Evolutionary conservation across 768 basidiomycete genomes (phyloP).

Genomic region (Leccinum incarnatum): DNA sequence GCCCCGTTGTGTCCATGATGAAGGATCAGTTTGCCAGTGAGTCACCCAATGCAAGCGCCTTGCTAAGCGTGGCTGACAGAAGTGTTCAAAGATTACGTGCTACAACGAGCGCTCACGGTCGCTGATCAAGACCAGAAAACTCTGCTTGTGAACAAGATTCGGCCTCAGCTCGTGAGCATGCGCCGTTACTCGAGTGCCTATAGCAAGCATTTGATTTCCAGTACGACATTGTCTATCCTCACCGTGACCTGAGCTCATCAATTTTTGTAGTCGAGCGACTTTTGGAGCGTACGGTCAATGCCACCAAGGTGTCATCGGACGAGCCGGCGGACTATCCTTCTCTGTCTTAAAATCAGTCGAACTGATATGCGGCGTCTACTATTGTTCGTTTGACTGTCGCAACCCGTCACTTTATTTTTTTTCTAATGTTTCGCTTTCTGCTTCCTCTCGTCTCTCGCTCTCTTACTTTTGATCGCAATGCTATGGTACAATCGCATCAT

Average conservation of each 20-base stretch:
- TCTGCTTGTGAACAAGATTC: conserved; percentile 55
- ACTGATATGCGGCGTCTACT: conserved; percentile 10
- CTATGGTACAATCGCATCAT: conserved; percentile 37
- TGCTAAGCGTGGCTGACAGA: conserved; percentile 3
- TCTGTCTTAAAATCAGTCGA: conserved; percentile 23
- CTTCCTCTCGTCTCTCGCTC: conserved; percentile 9
- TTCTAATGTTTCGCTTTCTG: background rate
- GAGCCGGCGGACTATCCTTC: conserved; percentile 32
- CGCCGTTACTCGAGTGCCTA: conserved; percentile 69
- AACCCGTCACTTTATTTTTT: conserved; percentile 6
- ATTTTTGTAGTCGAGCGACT: conserved; percentile 60
- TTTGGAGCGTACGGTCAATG: conserved; percentile 48
- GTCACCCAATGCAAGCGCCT: conserved; percentile 30
- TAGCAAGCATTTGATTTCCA: conserved; percentile 78
- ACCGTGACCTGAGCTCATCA: conserved; percentile 9
- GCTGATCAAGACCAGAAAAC: conserved; percentile 74
- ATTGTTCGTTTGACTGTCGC: conserved; percentile 9
- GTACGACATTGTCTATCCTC: conserved; percentile 42
- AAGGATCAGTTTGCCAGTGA: conserved; percentile 87
- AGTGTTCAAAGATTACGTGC: conserved; percentile 65
- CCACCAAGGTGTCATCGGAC: conserved; percentile 23
- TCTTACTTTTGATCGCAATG: conserved; percentile 32
- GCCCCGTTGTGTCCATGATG: conserved; percentile 68
- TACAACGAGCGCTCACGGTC: conserved; percentile 72
- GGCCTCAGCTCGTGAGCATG: conserved; percentile 67